phyloP scores from a whole-genome alignment of 805 yeast species.

The Lipomyces japonicus region DNA sequence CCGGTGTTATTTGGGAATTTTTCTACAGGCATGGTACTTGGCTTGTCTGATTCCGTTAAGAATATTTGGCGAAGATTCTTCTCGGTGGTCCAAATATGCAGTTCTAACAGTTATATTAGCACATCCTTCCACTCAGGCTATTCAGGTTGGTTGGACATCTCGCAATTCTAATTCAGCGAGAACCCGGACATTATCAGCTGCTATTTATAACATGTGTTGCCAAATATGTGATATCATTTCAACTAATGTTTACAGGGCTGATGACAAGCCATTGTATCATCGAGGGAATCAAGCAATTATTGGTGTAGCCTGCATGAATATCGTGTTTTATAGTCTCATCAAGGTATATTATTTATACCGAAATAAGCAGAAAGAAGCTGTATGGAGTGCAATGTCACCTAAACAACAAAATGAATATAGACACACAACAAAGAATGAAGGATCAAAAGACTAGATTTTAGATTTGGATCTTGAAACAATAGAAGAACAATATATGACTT shows the following conservation, averaged over 20 bases:
- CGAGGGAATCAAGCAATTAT: conserved; percentile 45
- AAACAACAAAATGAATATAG: conserved; percentile 52
- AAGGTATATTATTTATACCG: conserved; percentile 3
- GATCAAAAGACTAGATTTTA: conserved; percentile 57
- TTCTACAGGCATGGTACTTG: conserved; percentile 8
- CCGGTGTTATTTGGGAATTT: conserved; percentile 2
- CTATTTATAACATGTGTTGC: conserved; percentile 59
- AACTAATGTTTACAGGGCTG: conserved; percentile 52
- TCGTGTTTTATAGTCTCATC: not conserved
- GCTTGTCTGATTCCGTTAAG: no score
- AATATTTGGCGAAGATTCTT: not conserved
- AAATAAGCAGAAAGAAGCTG: conserved; percentile 38
- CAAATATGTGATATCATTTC: conserved; percentile 55
- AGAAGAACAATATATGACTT: no score
- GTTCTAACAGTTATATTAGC: conserved; percentile 36
- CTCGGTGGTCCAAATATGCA: conserved; percentile 18
- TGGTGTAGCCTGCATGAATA: conserved; percentile 6
- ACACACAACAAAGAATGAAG: conserved; percentile 43
- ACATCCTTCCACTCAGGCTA: conserved; percentile 42
- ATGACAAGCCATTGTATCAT: conserved; percentile 57
- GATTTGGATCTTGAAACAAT: conserved; percentile 33
- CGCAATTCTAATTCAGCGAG: conserved; percentile 58
- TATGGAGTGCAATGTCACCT: conserved; percentile 49
- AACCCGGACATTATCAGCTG: conserved; percentile 61
- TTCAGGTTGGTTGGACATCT: conserved; percentile 55